These are phyloP conservation scores for Tetraselmis chui DNA, from an alignment of 139 green algal genomes.

Conservation along the genomic window DNA sequence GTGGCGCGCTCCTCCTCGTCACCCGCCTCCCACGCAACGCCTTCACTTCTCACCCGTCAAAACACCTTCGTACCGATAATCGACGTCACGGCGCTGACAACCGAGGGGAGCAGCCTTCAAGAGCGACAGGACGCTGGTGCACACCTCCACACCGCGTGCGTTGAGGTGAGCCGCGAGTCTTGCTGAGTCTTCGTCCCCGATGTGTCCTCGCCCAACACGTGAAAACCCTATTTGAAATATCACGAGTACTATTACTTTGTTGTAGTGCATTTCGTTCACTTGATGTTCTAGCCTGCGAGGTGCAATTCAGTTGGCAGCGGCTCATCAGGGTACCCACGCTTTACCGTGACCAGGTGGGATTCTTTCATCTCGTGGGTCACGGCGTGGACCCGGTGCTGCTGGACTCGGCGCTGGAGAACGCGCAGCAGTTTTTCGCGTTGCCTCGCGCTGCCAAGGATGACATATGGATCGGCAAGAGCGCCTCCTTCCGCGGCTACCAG, in stretches of 20 bases:
- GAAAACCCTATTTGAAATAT: too few relatives aligned
- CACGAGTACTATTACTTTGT: too few relatives aligned
- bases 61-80: not conserved
- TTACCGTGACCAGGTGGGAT: not conserved
- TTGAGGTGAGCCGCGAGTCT: not conserved
- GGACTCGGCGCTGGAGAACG: not conserved
- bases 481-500: not conserved
- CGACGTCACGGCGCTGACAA: not conserved
- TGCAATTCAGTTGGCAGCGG: too few relatives aligned
- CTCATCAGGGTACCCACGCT: too few relatives aligned
- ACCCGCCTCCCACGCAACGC: too few relatives aligned
- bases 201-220: too few relatives aligned
- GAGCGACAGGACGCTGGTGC: not conserved
- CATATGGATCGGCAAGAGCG: not conserved
- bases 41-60: too few relatives aligned
- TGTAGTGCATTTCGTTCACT: too few relatives aligned
- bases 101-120: not conserved
- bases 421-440: not conserved
- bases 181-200: too few relatives aligned
- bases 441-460: not conserved
- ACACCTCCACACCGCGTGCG: not conserved
- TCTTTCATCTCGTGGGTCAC: not conserved
- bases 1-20: too few relatives aligned
- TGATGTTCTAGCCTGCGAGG: too few relatives aligned
- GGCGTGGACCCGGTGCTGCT: not conserved